Conservation (phyloP, 1,284 basidiomycete species). For the Apiotrichum domesticum region DNA sequence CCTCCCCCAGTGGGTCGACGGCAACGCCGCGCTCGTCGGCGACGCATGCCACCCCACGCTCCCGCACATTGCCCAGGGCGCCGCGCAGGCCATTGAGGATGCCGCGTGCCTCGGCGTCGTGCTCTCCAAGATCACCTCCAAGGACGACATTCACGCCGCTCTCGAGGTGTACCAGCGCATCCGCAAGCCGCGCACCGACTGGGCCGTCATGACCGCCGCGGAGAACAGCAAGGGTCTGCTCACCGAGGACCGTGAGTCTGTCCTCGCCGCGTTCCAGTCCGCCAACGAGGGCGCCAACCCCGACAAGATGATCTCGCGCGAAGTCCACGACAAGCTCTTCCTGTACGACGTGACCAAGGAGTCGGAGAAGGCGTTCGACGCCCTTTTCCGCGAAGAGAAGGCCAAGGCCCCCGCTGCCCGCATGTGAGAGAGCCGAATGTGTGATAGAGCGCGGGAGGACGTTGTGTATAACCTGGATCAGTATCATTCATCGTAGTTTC, state of each 20-base stretch:
- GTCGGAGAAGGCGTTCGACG: slow-evolving; percentile 22
- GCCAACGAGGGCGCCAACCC: slow-evolving; percentile 26
- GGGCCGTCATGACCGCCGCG: slow-evolving; percentile 39
- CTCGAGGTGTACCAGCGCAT: slow-evolving; percentile 41
- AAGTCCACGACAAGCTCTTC: slow-evolving; percentile 27
- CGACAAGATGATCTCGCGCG: slow-evolving; percentile 49
- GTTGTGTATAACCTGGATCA: neutral
- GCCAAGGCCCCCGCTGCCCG: neutral
- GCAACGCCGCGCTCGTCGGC: slow-evolving; percentile 30
- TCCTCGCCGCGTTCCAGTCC: slow-evolving; percentile 24
- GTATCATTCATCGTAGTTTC: neutral
- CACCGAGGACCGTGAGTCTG: slow-evolving; percentile 26
- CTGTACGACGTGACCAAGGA: slow-evolving; percentile 25
- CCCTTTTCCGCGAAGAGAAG: slow-evolving; percentile 3
- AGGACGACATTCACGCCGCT: slow-evolving; percentile 38
- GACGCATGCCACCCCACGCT: slow-evolving; percentile 42
- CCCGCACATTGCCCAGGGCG: slow-evolving; percentile 43
- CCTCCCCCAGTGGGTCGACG: slow-evolving; percentile 40
- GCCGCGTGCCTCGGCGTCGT: slow-evolving; percentile 42
- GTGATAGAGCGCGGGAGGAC: neutral
- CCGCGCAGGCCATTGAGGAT: slow-evolving; percentile 46
- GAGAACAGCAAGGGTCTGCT: slow-evolving; percentile 43
- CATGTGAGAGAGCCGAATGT: neutral
- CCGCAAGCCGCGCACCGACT: slow-evolving; percentile 44
- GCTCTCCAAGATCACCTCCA: slow-evolving; percentile 32